Percentiles rank a stretch among this genome's conserved stretches.
phyloP scores from a whole-genome alignment of 495 filamentous ascomycete genomes.

The Penicillium tannophilum region DNA sequence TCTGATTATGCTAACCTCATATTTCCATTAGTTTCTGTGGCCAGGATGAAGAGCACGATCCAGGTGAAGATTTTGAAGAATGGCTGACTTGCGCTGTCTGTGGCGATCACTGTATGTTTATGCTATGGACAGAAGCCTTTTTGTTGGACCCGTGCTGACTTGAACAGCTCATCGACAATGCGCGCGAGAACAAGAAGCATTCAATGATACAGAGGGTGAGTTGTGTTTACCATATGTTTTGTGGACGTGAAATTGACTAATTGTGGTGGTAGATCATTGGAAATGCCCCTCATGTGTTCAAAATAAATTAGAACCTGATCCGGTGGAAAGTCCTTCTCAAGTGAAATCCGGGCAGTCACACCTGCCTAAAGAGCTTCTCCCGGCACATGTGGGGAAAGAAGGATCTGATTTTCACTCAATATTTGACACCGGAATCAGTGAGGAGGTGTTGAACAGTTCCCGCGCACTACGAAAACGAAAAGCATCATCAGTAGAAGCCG shows the following conservation, averaged over 20 bases:
- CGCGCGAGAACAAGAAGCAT: conserved; percentile 74
- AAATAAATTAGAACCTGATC: conserved; percentile 61
- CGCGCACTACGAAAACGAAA: conserved; percentile 88
- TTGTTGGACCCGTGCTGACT: conserved; percentile 37
- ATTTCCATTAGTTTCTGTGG: conserved; percentile 65
- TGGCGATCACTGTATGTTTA: conserved; percentile 82
- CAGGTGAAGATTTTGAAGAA: conserved; percentile 83
- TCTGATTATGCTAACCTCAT: not conserved
- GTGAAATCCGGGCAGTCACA: conserved; percentile 51
- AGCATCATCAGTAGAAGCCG: conserved; percentile 56
- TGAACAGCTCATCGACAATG: conserved; percentile 84
- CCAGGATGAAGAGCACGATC: conserved; percentile 83
- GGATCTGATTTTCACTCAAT: conserved; percentile 84
- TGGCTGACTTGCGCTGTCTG: conserved; percentile 80
- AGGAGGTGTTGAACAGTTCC: conserved; percentile 83
- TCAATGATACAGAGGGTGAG: conserved; percentile 70
- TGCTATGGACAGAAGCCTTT: conserved; percentile 27
- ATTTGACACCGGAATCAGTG: conserved; percentile 74
- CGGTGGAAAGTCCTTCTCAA: conserved; percentile 42
- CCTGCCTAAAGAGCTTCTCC: conserved; percentile 73
- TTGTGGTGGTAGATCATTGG: conserved; percentile 58
- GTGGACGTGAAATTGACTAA: not conserved
- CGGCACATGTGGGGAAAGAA: conserved; percentile 65
- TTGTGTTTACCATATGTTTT: conserved; percentile 12
- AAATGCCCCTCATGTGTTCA: conserved; percentile 75